Conservation (phyloP, 2,329 filamentous ascomycete species). For the Metarhizium anisopliae region DNA sequence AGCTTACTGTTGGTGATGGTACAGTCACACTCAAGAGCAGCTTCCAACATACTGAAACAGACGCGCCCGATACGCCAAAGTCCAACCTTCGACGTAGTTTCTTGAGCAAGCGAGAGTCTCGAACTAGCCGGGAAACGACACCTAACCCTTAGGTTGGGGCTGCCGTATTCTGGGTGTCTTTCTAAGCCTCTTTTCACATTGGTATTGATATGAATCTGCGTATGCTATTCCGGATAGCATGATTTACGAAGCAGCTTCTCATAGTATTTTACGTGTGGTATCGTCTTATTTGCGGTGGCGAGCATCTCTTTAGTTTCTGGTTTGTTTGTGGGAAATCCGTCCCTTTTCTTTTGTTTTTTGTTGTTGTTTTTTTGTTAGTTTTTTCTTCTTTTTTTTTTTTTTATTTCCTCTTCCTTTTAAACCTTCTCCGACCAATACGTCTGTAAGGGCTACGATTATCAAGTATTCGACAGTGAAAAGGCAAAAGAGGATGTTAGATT, state of each 20-base stretch:
- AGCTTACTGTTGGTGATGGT: conserved; percentile 64
- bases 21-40: conserved; percentile 64
- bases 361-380: not conserved
- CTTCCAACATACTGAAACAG: conserved; percentile 49
- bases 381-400: not conserved
- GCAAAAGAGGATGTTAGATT: not conserved
- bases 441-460: not conserved
- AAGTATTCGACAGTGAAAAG: not conserved
- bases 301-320: not conserved
- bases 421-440: not conserved
- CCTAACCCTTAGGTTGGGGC: conserved; percentile 22
- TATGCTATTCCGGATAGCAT: not conserved
- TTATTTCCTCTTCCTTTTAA: not conserved
- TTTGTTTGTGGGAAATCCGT: not conserved
- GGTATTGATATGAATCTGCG: not conserved
- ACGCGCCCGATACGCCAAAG: conserved; percentile 36
- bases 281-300: not conserved
- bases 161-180: conserved; percentile 8
- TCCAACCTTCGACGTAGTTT: conserved; percentile 43
- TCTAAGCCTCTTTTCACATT: not conserved
- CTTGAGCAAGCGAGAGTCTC: conserved; percentile 41
- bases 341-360: not conserved
- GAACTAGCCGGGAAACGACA: conserved; percentile 34
- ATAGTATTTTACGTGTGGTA: not conserved
- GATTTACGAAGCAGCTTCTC: conserved; percentile 2